Evolutionary conservation across 2,329 filamentous ascomycete species (phyloP).

Genomic region (Setomelanomma holmii): DNA sequence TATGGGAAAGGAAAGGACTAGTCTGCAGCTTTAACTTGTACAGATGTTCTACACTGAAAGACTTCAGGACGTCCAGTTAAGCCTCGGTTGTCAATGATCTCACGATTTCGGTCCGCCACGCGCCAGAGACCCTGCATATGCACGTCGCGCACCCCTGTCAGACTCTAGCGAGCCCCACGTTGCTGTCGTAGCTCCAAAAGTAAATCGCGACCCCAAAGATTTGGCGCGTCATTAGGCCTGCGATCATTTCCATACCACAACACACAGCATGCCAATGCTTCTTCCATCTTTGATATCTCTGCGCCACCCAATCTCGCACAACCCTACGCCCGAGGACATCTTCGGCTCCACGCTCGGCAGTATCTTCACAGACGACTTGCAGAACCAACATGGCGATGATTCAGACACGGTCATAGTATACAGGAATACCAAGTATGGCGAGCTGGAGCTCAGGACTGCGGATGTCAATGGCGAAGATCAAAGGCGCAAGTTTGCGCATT

Average conservation of each 20-base stretch:
- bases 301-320: slow-evolving; percentile 24
- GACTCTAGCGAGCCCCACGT: background rate
- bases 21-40: no score
- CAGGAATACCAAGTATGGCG: slow-evolving; percentile 48
- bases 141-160: background rate
- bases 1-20: background rate
- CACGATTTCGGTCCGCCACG: slow-evolving; percentile 15
- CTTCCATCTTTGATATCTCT: slow-evolving; percentile 41
- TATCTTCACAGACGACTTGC: slow-evolving; percentile 73
- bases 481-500: slow-evolving; percentile 71
- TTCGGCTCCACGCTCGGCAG: slow-evolving; percentile 66
- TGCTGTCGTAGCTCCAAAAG: background rate
- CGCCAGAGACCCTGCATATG: slow-evolving; percentile 3
- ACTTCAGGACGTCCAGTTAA: background rate
- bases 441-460: slow-evolving; percentile 51
- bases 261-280: slow-evolving; percentile 20
- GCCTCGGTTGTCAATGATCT: slow-evolving; percentile 29
- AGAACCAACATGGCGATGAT: slow-evolving; percentile 69
- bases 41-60: background rate
- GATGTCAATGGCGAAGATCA: slow-evolving; percentile 61
- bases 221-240: background rate
- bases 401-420: slow-evolving; percentile 66
- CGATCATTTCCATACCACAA: background rate
- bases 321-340: slow-evolving; percentile 63
- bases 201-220: background rate